Evolutionary conservation across 345 rosid genomes (phyloP).

Genomic region (Aurinia saxatilis): DNA sequence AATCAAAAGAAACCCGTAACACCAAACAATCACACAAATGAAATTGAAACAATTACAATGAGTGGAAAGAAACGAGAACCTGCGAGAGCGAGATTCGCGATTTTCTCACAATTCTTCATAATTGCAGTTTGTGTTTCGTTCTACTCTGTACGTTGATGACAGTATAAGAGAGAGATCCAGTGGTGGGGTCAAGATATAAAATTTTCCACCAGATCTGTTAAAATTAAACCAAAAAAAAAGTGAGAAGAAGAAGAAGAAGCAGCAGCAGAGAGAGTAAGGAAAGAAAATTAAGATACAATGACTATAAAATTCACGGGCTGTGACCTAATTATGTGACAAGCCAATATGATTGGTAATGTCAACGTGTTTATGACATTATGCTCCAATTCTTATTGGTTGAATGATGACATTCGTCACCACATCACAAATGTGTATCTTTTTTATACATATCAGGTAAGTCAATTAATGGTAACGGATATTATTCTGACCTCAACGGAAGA

Average conservation of each 20-base stretch:
- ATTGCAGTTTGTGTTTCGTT: constrained; percentile 12
- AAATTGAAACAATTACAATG: not conserved
- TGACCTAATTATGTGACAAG: constrained; percentile 13
- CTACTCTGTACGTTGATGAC: constrained; percentile 5
- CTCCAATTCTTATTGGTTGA: constrained; percentile 4
- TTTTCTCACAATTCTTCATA: constrained; percentile 75
- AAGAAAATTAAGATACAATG: constrained; percentile 14
- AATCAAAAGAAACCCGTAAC: constrained; percentile 1
- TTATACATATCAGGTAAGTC: not conserved
- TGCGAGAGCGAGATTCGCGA: constrained; percentile 77
- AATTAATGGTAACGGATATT: constrained; percentile 4
- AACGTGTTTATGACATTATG: constrained; percentile 14
- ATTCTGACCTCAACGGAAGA: constrained; percentile 1
- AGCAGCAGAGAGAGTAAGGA: not conserved
- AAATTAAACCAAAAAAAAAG: not conserved
- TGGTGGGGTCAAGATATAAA: constrained; percentile 22
- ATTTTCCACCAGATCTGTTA: constrained; percentile 21
- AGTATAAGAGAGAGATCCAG: constrained; percentile 27
- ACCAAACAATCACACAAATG: not conserved
- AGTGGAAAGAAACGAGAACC: constrained; percentile 34
- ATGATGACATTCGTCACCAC: not conserved
- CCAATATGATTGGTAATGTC: not conserved
- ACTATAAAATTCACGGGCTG: constrained; percentile 14
- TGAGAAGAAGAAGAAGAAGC: not conserved
- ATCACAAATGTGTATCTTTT: not conserved